Evolutionary conservation across 2,329 filamentous ascomycete genomes (phyloP), one percentile per base, ranked within the genome.

Genomic region (Aspergillus puulaauensis): DNA sequence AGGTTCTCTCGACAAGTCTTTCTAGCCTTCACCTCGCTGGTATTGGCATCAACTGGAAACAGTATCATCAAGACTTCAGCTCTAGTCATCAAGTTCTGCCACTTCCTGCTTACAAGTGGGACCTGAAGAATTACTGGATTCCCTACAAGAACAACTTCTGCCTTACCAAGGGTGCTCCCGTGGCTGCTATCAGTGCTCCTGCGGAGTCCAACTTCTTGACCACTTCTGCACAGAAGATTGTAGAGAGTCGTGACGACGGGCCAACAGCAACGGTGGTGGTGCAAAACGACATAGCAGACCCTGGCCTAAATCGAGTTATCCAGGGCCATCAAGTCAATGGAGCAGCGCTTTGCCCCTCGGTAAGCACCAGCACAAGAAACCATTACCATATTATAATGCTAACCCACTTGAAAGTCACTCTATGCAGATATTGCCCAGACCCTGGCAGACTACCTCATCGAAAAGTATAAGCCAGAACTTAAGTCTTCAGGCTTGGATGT

Each of bases 51-150:
- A 65, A 71, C 57, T 79, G 77, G 74, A 73, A 74, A 51, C 75
- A 77, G 46, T 78, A 78, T 57, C 75, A 79, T 59, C 73, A 74
- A 43, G 75, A 77, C 52, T 77, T 77, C 53, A 62, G 61, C 31
- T 53, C 66, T 1, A 63, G 54, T 4, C 71, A 69, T 40, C 59
- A 68, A 41, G 67, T 77, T 2, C 60, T 77, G n/a, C 51, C 65
- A 0, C 65, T 77, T 6, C 74, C 74, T 9, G 62, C 68, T 6
- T 77, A 77, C 60, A 68, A 68, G 48, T 77, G 70, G 68, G 73
- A 77, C 49, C 61, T 74, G 19, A 76, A 76, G 60, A 72, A 76
- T 49, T 75, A 76, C 56, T 77, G 71, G 70, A 70, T 74, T 69
- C 70, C 71, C 0, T 74, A 74, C 53, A 66, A 62, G 17, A 74